Base-by-base conservation (phyloP, 495 filamentous ascomycete genomes). In the Aspergillus affinis region DNA sequence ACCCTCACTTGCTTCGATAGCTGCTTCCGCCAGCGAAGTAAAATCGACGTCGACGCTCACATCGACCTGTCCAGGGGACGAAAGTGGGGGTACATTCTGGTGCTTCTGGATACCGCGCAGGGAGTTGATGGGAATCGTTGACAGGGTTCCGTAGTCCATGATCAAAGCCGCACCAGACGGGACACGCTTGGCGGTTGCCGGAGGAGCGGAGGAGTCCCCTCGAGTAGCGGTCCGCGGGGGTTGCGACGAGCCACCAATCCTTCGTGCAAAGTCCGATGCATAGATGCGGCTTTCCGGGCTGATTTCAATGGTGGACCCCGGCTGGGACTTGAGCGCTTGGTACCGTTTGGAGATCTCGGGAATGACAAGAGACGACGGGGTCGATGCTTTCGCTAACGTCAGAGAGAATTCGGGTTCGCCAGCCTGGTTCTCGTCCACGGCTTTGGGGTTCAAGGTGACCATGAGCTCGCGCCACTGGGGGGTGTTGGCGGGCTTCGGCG, bases 11-110 rank as follows among this genome's bases (percentile, higher is more conserved):
- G 89, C 87, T 27, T 79, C 75, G 18, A 90, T 72, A 4, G 92
- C 93, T 2, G 89, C 80, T 73, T 97, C 93, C 3, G 90, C 92
- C 5, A 98, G 74, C 6, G 86, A 90, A 1, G 77, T 78, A 65
- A 98, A 98, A 69, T 98, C 94, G 0, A 98, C 94, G 70, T 98
- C 93, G 0, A 89, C 93, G 61, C 83, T 88, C 5, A 98, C 78
- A 67, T 98, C 94, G 4, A 93, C 89, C 32, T 85, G 83, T 0
- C 94, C 94, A 0, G 94, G 89, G 9, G 79, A 75, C 4, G 80
- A 76, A 63, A 98, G 91, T 3, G 94, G 90, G 4, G 86, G 88
- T 32, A 94, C 88, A 15, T 75, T 83, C 13, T 75, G 69, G 72
- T 98, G 94, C 10, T 74, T 69, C 44, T 85, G 79, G 71, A 98